Base-by-base conservation (phyloP, 2,329 filamentous ascomycete genomes). In the Xylaria sp. region DNA sequence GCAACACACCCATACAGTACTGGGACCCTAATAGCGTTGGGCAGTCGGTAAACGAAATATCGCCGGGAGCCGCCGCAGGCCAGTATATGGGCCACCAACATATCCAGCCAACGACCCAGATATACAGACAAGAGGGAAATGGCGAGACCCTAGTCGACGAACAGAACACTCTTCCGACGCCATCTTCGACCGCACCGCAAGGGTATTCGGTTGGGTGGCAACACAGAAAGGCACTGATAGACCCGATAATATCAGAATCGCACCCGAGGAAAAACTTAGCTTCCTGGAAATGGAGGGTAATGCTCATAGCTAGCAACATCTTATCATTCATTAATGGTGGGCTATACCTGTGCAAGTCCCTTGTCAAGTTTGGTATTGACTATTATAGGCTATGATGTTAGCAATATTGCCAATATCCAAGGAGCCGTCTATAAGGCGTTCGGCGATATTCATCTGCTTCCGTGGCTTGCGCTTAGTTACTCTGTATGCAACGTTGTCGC, bases 341-440 rank as follows among this genome's bases (percentile, higher is more conserved):
- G 74, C 70, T 68, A 30, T 48, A 17, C 36, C 11, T 45, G 3
- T 27, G n/a, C 32, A n/a, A 27, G 39, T 24, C 9, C 12, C 6
- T n/a, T 3, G n/a, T 48, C 17, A n/a, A 36, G n/a, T 19, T n/a
- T 50, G 11, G 24, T 64, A 51, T 36, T 66, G 47, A 69, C 58
- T 32, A 14, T 36, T 2, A 39, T 61, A 82, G 81, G 81, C 19
- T 83, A 82, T 72, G 81, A 82, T 67, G 76, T 81, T 7, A 80
- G 80, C 68, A 82, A 84, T 63, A 82, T 84, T 19, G 84, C 86
- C 7, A 85, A 88, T 70, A 85, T 87, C 56, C 89, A 89, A 75
- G 80, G 79, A 8, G 86, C 85, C 3, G 84, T 90, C 57, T 89
- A 90, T 75, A 79, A 85, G 61, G 85, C 84, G 24, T 81, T 82